A percentile compares a stretch with the other conserved stretches of the same genome.
phyloP scores from a whole-genome alignment of 257 asterid genomes.

The Petrea volubilis region DNA sequence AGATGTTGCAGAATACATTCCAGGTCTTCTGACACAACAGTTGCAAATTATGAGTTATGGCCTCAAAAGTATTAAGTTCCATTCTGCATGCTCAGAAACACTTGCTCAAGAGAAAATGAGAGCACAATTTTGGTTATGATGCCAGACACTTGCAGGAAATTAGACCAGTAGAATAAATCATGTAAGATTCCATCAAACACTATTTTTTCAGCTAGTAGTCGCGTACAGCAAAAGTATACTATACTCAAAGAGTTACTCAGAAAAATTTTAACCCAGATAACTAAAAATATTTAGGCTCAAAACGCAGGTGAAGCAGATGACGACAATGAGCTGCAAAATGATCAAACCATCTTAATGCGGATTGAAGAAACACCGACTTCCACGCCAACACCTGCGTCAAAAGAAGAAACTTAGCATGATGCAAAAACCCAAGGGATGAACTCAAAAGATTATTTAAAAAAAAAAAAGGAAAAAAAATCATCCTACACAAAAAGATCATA shows the following conservation, averaged over 20 bases:
- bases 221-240: not conserved
- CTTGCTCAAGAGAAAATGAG: not conserved
- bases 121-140: not conserved
- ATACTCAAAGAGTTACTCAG: not conserved
- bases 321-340: not conserved
- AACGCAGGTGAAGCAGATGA: not conserved
- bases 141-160: not conserved
- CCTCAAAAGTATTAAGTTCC: not conserved
- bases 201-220: not conserved
- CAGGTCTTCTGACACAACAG: not conserved
- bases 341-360: not conserved
- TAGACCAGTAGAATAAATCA: not conserved
- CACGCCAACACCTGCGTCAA: constrained; percentile 22
- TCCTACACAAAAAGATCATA: not conserved
- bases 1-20: no score
- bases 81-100: not conserved
- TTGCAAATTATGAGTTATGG: not conserved
- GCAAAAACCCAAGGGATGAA: not conserved
- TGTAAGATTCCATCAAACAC: not conserved
- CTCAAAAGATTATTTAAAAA: constrained; percentile 8
- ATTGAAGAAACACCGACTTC: not conserved
- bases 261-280: not conserved
- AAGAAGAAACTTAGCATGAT: constrained; percentile 11
- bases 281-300: constrained; percentile 1
- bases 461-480: not conserved